A percentile compares a stretch with the other conserved stretches of the same genome.
Evolutionary conservation across 2,329 filamentous ascomycete species (phyloP).

Genomic region (Epicoccum sorghinum): DNA sequence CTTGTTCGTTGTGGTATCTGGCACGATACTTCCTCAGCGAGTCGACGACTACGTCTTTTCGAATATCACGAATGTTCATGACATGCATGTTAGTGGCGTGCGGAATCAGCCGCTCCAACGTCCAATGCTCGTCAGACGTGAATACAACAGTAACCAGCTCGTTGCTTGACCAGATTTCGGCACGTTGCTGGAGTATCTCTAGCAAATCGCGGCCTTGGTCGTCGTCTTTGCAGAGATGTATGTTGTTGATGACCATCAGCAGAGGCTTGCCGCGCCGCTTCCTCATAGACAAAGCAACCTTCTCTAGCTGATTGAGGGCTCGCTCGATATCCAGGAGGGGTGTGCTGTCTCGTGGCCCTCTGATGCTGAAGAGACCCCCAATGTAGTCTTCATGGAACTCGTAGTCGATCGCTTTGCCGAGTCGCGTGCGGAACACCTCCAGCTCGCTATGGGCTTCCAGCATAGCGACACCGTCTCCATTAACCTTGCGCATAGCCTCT

Average conservation of each 20-base stretch:
- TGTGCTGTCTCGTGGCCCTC: conserved; percentile 87
- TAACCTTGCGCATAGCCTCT: conserved; percentile 89
- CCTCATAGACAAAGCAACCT: conserved; percentile 79
- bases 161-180: conserved; percentile 92
- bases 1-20: conserved; percentile 72
- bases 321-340: conserved; percentile 93
- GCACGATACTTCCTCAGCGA: conserved; percentile 78
- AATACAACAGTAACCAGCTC: conserved; percentile 90
- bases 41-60: conserved; percentile 73
- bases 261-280: conserved; percentile 69
- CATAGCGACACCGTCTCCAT: conserved; percentile 89
- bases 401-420: conserved; percentile 93
- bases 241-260: conserved; percentile 89
- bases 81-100: conserved; percentile 93
- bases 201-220: conserved; percentile 88
- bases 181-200: conserved; percentile 90
- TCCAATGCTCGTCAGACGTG: conserved; percentile 97
- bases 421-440: conserved; percentile 89
- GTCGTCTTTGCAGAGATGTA: conserved; percentile 88
- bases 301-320: conserved; percentile 96
- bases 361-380: conserved; percentile 90
- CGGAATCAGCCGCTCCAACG: conserved; percentile 90
- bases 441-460: conserved; percentile 93
- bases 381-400: conserved; percentile 99
- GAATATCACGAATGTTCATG: conserved; percentile 79